These are phyloP conservation scores for Citrus medica DNA, from an alignment of 345 rosid genomes.

Conservation along the genomic window DNA sequence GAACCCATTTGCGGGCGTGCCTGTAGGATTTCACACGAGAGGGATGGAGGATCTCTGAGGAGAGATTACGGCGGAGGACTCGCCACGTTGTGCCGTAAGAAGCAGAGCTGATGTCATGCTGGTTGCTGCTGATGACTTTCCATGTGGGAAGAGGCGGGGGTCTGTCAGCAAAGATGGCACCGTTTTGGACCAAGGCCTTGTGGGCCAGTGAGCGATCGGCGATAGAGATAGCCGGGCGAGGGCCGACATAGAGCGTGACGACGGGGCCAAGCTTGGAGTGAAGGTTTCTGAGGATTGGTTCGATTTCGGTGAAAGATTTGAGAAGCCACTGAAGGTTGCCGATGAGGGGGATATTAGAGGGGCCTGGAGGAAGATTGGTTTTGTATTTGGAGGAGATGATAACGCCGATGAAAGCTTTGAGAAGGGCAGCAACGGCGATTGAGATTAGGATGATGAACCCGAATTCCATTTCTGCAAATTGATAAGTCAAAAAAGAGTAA, in stretches of 20 bases:
- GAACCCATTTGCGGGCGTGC: neutral
- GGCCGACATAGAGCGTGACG: constrained; percentile 5
- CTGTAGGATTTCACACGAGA: constrained; percentile 4
- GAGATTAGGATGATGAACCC: constrained; percentile 4
- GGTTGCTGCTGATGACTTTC: neutral
- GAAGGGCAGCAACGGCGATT: neutral
- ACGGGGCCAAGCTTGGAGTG: constrained; percentile 16
- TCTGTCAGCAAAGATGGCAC: constrained; percentile 14
- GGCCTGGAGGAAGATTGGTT: constrained; percentile 9
- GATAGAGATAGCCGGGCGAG: constrained; percentile 12
- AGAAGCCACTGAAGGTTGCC: neutral
- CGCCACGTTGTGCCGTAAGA: constrained; percentile 1
- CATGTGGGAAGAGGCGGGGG: neutral
- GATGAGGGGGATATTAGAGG: constrained; percentile 6
- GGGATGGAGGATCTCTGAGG: constrained; percentile 19
- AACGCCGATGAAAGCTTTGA: neutral
- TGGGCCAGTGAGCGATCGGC: constrained; percentile 16
- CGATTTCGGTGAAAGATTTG: neutral
- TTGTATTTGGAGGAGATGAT: neutral
- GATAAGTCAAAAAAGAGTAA: too few species aligned
- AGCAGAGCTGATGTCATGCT: constrained; percentile 9
- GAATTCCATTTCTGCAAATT: neutral
- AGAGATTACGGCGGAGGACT: constrained; percentile 13
- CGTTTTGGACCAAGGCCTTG: constrained; percentile 15
- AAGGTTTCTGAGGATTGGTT: neutral